phyloP scores from a whole-genome alignment of 192 early-diverging fungal genomes.

The Coemansia sp. region DNA sequence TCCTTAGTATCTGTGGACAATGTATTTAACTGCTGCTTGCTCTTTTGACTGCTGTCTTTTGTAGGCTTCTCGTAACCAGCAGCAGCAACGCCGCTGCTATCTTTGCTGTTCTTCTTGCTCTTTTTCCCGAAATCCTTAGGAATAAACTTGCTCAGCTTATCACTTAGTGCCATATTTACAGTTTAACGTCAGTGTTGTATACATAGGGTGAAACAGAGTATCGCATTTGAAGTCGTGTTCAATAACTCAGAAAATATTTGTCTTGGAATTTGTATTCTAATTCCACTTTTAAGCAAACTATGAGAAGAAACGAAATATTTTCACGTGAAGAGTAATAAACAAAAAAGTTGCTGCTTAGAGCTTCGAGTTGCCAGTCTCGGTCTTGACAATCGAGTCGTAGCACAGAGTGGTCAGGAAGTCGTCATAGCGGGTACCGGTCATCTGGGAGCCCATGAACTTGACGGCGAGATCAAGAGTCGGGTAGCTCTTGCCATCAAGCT shows the following conservation, averaged over 20 bases:
- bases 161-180: constrained; percentile 31
- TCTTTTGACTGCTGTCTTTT: background rate
- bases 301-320: background rate
- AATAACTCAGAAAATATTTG: too few species aligned
- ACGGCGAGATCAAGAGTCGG: constrained; percentile 53
- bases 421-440: constrained; percentile 78
- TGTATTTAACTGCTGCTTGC: too few species aligned
- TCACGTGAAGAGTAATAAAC: background rate
- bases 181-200: too few species aligned
- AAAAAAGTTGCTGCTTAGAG: constrained; percentile 16
- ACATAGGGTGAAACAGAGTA: too few species aligned
- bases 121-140: constrained; percentile 53
- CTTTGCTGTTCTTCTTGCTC: constrained; percentile 22
- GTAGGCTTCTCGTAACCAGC: background rate
- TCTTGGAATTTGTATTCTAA: too few species aligned
- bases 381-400: constrained; percentile 81
- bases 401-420: constrained; percentile 94
- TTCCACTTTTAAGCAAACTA: too few species aligned
- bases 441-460: constrained; percentile 68
- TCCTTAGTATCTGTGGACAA: too few species aligned
- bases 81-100: background rate
- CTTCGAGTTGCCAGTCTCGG: constrained; percentile 27
- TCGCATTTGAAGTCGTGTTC: too few species aligned
- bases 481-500: constrained; percentile 59
- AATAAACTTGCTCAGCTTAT: constrained; percentile 47